Evolutionary conservation across 1,284 basidiomycete species (phyloP).

Genomic region (Cerrena zonata): DNA sequence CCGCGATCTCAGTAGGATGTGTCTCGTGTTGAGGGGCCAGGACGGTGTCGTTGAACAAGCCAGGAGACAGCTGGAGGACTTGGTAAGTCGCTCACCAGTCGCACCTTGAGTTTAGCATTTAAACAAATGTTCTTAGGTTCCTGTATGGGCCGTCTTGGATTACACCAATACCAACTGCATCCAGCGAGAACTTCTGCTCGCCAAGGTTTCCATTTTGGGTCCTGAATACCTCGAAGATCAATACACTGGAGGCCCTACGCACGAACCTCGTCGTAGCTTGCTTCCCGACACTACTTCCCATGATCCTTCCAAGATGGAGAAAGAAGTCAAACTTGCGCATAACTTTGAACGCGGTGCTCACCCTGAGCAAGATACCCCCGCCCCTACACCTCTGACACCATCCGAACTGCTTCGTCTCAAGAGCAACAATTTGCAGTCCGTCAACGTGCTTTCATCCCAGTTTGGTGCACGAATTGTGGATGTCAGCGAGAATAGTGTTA

Average conservation of each 20-base stretch:
- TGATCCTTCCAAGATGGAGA: constrained; percentile 51
- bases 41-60: constrained; percentile 98
- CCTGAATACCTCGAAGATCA: constrained; percentile 95
- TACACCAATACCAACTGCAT: constrained; percentile 81
- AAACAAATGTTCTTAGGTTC: constrained; percentile 76
- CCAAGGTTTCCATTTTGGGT: constrained; percentile 82
- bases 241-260: constrained; percentile 75
- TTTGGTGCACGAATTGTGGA: constrained; percentile 94
- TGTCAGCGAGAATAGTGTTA: constrained; percentile 88
- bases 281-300: constrained; percentile 12
- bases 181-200: constrained; percentile 33
- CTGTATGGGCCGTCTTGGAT: constrained; percentile 95
- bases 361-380: constrained; percentile 18
- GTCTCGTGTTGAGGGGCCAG: constrained; percentile 92
- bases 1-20: constrained; percentile 95
- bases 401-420: constrained; percentile 84
- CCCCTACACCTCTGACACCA: constrained; percentile 39
- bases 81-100: constrained; percentile 54
- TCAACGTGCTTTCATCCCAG: constrained; percentile 80
- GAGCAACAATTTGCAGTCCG: constrained; percentile 83
- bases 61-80: constrained; percentile 85
- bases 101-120: too few species aligned
- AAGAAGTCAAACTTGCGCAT: constrained; percentile 65
- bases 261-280: constrained; percentile 49
- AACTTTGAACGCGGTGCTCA: constrained; percentile 59